phyloP scores from a whole-genome alignment of 1,139 yeast genomes.

The Diutina pseudorugosa region DNA sequence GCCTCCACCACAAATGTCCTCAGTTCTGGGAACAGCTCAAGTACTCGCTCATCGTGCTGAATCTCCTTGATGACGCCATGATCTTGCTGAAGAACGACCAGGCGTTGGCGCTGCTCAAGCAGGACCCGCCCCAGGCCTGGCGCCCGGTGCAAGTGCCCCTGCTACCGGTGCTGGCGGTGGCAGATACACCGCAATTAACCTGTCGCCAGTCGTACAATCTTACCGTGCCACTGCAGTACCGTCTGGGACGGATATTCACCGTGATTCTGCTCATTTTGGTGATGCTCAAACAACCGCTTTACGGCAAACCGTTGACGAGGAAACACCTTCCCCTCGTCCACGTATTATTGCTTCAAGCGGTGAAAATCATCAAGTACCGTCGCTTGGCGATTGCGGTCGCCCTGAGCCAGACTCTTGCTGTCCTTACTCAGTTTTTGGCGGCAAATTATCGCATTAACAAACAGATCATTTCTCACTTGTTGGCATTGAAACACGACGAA shows the following conservation, averaged over 20 bases:
- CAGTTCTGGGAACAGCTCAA: constrained; percentile 31
- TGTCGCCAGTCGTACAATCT: constrained; percentile 6
- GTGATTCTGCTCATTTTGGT: constrained; percentile 8
- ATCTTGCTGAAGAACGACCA: constrained; percentile 33
- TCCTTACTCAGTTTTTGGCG: constrained; percentile 20
- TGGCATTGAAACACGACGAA: constrained; percentile 22
- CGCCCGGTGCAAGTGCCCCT: constrained; percentile 6
- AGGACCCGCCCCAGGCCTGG: constrained; percentile 18
- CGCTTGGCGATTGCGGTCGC: constrained; percentile 16
- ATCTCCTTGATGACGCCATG: constrained; percentile 32
- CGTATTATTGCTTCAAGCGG: constrained; percentile 19
- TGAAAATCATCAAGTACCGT: constrained; percentile 19
- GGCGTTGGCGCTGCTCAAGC: constrained; percentile 14
- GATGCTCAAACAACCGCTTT: constrained; percentile 8
- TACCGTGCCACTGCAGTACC: constrained; percentile 5
- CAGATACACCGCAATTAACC: not conserved
- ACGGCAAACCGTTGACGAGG: not conserved
- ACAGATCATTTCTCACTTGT: constrained; percentile 20
- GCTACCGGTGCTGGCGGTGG: constrained; percentile 8
- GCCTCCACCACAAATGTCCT: not conserved
- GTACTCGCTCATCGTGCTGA: constrained; percentile 27
- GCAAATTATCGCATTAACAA: constrained; percentile 28
- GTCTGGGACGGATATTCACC: constrained; percentile 4
- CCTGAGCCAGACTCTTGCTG: constrained; percentile 15
- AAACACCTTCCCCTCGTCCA: constrained; percentile 8